Base-by-base conservation (phyloP, 176 grass and related monocot genomes). In the Saccharum spontaneum region DNA sequence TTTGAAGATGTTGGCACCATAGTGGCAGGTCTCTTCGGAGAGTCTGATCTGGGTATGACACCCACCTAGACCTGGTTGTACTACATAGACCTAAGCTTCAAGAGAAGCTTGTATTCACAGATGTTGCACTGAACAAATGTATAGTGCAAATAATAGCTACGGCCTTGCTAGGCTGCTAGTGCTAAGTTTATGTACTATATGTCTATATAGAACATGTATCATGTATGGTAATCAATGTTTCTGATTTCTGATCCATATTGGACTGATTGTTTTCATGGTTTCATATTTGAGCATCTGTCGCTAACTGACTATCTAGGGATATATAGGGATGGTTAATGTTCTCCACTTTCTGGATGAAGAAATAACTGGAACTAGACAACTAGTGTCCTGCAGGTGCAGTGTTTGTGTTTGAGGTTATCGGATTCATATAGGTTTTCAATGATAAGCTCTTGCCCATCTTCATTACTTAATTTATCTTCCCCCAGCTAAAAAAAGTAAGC, bases 1-100 rank as follows among this genome's bases (percentile, higher is more conserved):
- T 67, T 98, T 8, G 93, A 90, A 15, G 96, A 94, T 92, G 96
- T 95, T 12, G 89, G 59, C 20, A 38, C 89, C 52, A 92, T 98
- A 36, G 87, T 89, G 22, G 73, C 86, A 26, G 70, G 86, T 49
- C 85, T 88, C 52, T 75, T 81, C 4, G 85, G 46, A 78, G 79
- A 31, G 1, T 49, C 61, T 67, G 37, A 84, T 8, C 14, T 69
- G 4, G 82, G 78, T 28, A 60, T 84, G 11, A 33, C 78, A 49
- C n/a, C 76, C 1, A 67, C 54, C 0, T 78, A 86, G 16, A 12
- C 17, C 52, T 57, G 52, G 52, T 57, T 2, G 7, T 22, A 22
- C 52, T 57, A 67, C 69, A 0, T 78, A 78, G 16, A 30, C 11
- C 12, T 43, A n/a, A 2, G 20, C 24, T 26, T 26, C 22, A 55